phyloP scores from a whole-genome alignment of 805 yeast species.

The Vanderwaltozyma verrucispora region DNA sequence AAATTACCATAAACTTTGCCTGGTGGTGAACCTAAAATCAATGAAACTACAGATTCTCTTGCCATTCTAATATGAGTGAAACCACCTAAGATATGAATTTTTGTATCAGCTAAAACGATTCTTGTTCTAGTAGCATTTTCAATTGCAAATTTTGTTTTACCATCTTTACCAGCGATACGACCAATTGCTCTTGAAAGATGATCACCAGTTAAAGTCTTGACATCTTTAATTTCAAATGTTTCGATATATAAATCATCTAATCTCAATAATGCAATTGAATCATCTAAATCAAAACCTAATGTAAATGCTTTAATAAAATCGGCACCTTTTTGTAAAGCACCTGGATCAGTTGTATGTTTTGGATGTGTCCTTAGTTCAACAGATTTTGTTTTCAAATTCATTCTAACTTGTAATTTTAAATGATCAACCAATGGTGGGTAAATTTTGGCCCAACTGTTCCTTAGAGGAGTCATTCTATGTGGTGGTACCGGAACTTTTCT shows the following conservation, averaged over 20 bases:
- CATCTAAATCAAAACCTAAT: conserved; percentile 93
- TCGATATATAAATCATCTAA: conserved; percentile 94
- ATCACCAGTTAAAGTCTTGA: conserved; percentile 89
- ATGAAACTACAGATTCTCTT: conserved; percentile 89
- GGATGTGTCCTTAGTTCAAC: conserved; percentile 80
- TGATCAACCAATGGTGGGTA: conserved; percentile 95
- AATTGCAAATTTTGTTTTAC: conserved; percentile 96
- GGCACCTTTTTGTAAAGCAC: conserved; percentile 96
- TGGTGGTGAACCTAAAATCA: conserved; percentile 96
- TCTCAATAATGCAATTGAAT: conserved; percentile 88
- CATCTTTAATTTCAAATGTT: conserved; percentile 94
- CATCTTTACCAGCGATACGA: conserved; percentile 99
- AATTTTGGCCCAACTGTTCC: conserved; percentile 83
- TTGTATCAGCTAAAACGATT: conserved; percentile 93
- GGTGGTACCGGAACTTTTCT: conserved; percentile 94
- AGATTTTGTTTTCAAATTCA: conserved; percentile 80
- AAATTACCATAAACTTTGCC: conserved; percentile 96
- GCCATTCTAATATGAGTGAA: conserved; percentile 97
- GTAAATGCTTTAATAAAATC: conserved; percentile 95
- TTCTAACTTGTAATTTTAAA: conserved; percentile 87
- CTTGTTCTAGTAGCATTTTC: conserved; percentile 98
- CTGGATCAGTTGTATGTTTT: conserved; percentile 75
- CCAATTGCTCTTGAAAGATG: conserved; percentile 98
- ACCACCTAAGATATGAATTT: conserved; percentile 94
- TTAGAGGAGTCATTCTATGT: conserved; percentile 91